These are phyloP conservation scores for Cyclotella atomus DNA, from an alignment of 108 stramenopile species.

Conservation along the genomic window DNA sequence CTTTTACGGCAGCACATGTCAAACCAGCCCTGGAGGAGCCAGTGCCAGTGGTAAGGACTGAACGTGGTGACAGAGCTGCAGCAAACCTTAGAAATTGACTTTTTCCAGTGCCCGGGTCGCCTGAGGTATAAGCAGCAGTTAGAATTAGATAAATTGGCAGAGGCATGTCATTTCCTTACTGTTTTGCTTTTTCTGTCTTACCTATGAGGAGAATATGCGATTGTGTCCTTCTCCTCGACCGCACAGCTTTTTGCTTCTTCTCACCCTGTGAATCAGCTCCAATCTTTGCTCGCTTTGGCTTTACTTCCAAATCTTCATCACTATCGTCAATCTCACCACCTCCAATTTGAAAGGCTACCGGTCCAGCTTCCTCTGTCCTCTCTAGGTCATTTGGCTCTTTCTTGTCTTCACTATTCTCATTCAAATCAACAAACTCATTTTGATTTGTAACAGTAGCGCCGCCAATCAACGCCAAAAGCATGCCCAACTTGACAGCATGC, in stretches of 20 bases:
- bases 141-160: too few species aligned
- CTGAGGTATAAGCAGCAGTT: too few species aligned
- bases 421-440: background rate
- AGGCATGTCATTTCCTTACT: too few species aligned
- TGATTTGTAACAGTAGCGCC: conserved; percentile 68
- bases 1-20: conserved; percentile 97
- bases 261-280: conserved; percentile 4
- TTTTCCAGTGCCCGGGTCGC: conserved; percentile 88
- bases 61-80: conserved; percentile 87
- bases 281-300: conserved; percentile 5
- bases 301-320: conserved; percentile 19
- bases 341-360: conserved; percentile 62
- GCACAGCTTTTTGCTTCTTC: conserved; percentile 41
- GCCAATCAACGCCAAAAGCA: conserved; percentile 94
- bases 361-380: conserved; percentile 24
- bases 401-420: conserved; percentile 29
- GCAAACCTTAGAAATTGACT: conserved; percentile 96
- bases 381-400: conserved; percentile 1
- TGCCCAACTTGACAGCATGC: conserved; percentile 91
- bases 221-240: conserved; percentile 74
- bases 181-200: too few species aligned
- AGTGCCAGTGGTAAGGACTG: conserved; percentile 96
- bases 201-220: conserved; percentile 92
- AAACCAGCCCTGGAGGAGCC: conserved; percentile 98
- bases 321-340: conserved; percentile 38